These are phyloP conservation scores for Mycena amicta DNA, from an alignment of 768 basidiomycete genomes.

Conservation along the genomic window DNA sequence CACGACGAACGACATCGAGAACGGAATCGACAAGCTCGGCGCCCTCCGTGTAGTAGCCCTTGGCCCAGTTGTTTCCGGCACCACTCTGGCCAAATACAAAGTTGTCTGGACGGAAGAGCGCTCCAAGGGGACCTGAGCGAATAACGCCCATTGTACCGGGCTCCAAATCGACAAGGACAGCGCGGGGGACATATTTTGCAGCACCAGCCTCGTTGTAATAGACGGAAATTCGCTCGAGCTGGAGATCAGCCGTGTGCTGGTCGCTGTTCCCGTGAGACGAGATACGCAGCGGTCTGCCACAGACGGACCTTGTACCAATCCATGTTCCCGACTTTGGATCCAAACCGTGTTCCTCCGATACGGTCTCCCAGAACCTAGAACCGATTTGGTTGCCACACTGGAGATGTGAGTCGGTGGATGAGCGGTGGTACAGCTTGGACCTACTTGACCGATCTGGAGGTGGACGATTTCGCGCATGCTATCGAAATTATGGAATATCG, in stretches of 20 bases:
- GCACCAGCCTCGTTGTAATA: slow-evolving; percentile 97
- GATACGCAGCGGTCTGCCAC: background rate
- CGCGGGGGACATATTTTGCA: slow-evolving; percentile 98
- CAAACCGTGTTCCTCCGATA: slow-evolving; percentile 98
- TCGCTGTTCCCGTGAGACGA: slow-evolving; percentile 62
- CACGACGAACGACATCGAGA: slow-evolving; percentile 97
- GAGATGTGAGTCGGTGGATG: slow-evolving; percentile 30
- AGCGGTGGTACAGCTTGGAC: slow-evolving; percentile 23
- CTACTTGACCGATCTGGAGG: slow-evolving; percentile 96
- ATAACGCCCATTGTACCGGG: slow-evolving; percentile 96
- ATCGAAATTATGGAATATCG: too few relatives aligned
- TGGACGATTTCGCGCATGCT: slow-evolving; percentile 99
- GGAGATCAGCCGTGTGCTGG: slow-evolving; percentile 91
- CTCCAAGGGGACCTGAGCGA: slow-evolving; percentile 86
- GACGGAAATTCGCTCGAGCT: slow-evolving; percentile 95
- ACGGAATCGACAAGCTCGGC: slow-evolving; percentile 98
- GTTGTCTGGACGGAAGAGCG: slow-evolving; percentile 96
- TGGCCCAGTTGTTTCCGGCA: slow-evolving; percentile 99
- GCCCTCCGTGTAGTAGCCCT: slow-evolving; percentile 96
- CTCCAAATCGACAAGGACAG: slow-evolving; percentile 95
- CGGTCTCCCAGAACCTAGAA: slow-evolving; percentile 97
- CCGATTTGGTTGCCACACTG: slow-evolving; percentile 99
- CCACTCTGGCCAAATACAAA: slow-evolving; percentile 97
- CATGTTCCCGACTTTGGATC: slow-evolving; percentile 89
- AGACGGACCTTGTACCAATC: slow-evolving; percentile 68